Evolutionary conservation across 2,329 filamentous ascomycete species (phyloP).

Genomic region (Metarhizium humberi): DNA sequence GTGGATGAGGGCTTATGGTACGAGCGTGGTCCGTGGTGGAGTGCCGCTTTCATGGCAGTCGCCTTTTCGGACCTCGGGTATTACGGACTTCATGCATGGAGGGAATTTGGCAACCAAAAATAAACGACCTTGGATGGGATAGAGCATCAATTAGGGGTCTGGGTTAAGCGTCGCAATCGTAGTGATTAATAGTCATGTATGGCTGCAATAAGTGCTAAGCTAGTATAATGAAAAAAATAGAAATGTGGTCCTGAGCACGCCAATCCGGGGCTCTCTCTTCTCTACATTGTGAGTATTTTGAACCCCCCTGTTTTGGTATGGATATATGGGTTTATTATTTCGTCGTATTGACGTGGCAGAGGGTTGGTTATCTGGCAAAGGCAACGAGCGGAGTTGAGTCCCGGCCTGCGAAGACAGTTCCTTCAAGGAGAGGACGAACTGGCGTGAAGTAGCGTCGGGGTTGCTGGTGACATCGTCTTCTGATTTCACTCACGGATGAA

Average conservation of each 20-base stretch:
- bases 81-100: neutral
- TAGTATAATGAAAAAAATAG: neutral
- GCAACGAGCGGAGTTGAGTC: too few relatives aligned
- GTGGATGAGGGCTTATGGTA: neutral
- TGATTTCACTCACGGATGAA: neutral
- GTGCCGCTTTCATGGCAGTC: neutral
- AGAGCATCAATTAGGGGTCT: neutral
- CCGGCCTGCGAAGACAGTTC: too few relatives aligned
- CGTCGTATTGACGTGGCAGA: too few relatives aligned
- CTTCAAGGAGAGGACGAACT: neutral
- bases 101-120: neutral
- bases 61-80: neutral
- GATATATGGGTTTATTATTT: too few relatives aligned
- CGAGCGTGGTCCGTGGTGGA: neutral
- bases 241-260: neutral
- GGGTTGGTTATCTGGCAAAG: too few relatives aligned
- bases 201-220: neutral
- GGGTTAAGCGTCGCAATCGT: constrained; percentile 2
- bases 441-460: too few relatives aligned
- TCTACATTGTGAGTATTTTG: too few relatives aligned
- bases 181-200: neutral
- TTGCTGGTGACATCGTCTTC: too few relatives aligned
- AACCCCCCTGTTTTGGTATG: too few relatives aligned
- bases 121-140: neutral
- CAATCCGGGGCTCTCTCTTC: neutral